Percentiles rank a stretch among this genome's conserved stretches.
phyloP scores from a whole-genome alignment of 1,139 yeast genomes.

The Wickerhamomyces sp. region DNA sequence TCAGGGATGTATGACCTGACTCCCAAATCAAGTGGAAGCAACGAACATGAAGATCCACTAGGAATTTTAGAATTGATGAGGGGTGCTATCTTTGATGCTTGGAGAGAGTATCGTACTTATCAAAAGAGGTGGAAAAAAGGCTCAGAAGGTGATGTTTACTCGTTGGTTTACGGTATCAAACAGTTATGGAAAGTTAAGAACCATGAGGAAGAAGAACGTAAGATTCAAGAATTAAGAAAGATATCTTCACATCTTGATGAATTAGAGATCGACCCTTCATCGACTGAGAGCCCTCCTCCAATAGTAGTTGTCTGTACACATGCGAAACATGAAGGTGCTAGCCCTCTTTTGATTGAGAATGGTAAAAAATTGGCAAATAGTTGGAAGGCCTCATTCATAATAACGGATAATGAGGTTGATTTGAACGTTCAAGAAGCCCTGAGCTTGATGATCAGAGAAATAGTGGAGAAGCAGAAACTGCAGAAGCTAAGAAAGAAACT shows the following conservation, averaged over 20 bases:
- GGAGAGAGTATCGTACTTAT: conserved; percentile 61
- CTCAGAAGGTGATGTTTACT: conserved; percentile 61
- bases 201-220: conserved; percentile 18
- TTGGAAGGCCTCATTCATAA: conserved; percentile 65
- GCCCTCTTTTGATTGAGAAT: conserved; percentile 51
- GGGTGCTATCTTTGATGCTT: conserved; percentile 61
- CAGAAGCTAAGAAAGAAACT: conserved; percentile 22
- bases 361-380: conserved; percentile 51
- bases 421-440: conserved; percentile 50
- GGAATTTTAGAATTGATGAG: conserved; percentile 44
- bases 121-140: conserved; percentile 55
- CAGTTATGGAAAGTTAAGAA: conserved; percentile 48
- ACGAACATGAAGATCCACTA: conserved; percentile 35
- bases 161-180: conserved; percentile 52
- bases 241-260: conserved; percentile 22
- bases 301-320: conserved; percentile 65
- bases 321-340: conserved; percentile 46
- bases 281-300: conserved; percentile 60
- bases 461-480: conserved; percentile 41
- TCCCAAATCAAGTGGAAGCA: conserved; percentile 4
- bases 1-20: background rate
- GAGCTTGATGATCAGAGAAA: conserved; percentile 54
- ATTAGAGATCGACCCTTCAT: conserved; percentile 37
- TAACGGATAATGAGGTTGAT: conserved; percentile 47
- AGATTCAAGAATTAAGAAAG: conserved; percentile 18